phyloP scores from a whole-genome alignment of 2,329 filamentous ascomycete species.

The Cryphonectria nitschkei region DNA sequence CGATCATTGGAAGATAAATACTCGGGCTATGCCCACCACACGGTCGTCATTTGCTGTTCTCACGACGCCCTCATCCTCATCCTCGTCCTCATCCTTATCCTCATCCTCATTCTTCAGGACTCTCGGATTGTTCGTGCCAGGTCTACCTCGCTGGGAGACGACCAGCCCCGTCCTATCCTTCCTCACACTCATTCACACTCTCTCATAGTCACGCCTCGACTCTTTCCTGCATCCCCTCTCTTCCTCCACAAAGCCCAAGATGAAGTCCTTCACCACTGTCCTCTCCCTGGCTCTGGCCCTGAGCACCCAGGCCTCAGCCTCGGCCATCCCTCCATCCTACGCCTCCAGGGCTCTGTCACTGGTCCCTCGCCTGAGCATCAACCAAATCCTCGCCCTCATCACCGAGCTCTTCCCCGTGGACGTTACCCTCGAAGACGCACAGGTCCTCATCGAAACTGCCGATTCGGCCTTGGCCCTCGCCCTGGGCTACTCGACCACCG shows the following conservation, averaged over 20 bases:
- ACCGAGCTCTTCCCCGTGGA: slow-evolving; percentile 17
- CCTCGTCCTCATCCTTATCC: not conserved
- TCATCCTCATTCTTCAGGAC: not conserved
- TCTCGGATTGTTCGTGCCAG: not conserved
- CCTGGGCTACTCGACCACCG: slow-evolving; percentile 19
- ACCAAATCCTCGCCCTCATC: slow-evolving; percentile 17
- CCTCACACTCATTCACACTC: not conserved
- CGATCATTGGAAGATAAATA: not conserved
- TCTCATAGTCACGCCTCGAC: too few relatives aligned
- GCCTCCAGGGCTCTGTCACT: not conserved
- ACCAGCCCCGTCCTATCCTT: not conserved
- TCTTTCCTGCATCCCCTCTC: not conserved
- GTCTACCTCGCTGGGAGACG: not conserved
- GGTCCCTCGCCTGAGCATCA: slow-evolving; percentile 10
- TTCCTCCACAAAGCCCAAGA: not conserved
- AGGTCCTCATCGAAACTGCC: not conserved
- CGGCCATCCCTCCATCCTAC: not conserved
- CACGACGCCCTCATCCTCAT: not conserved
- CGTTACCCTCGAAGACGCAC: slow-evolving; percentile 5
- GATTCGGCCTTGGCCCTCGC: slow-evolving; percentile 12
- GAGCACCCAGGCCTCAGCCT: not conserved
- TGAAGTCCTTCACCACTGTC: slow-evolving; percentile 18
- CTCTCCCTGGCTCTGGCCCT: slow-evolving; percentile 11
- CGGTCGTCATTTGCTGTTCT: not conserved
- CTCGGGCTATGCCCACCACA: not conserved